Percentiles rank a stretch among this genome's conserved stretches.
Conservation (phyloP, 75 land plant genomes). For the Ceratopteris richardii region DNA sequence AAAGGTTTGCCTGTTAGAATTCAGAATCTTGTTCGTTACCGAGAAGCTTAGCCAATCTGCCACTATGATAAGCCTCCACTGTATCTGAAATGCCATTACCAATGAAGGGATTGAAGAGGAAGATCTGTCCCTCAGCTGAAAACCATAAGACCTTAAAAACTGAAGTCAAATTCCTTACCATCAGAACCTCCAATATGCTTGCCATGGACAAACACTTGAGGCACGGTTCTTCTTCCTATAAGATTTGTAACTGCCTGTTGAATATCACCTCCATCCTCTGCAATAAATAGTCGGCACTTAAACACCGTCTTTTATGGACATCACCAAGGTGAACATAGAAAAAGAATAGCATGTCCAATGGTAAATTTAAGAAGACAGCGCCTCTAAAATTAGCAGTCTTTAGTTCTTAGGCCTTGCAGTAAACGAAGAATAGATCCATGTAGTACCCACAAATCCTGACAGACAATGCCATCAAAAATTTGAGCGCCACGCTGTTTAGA, state of each 20-base stretch:
- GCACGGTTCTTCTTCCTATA: conserved; percentile 93
- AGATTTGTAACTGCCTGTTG: conserved; percentile 61
- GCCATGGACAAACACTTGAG: conserved; percentile 92
- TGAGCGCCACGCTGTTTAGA: too few species aligned
- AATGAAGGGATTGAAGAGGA: too few species aligned
- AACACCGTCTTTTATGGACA: neutral
- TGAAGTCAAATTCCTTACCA: conserved; percentile 51
- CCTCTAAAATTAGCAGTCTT: too few species aligned
- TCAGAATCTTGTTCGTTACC: conserved; percentile 13
- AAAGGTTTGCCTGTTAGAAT: neutral
- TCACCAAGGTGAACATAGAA: neutral
- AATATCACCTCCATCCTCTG: conserved; percentile 85
- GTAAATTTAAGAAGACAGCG: too few species aligned
- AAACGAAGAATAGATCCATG: too few species aligned
- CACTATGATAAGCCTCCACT: conserved; percentile 67
- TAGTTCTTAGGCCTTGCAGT: too few species aligned
- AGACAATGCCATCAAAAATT: too few species aligned
- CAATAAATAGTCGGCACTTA: neutral
- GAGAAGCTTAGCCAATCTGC: conserved; percentile 53
- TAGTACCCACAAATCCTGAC: too few species aligned
- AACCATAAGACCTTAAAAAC: neutral
- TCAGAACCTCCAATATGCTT: conserved; percentile 96
- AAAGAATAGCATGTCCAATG: too few species aligned
- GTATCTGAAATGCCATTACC: conserved; percentile 44
- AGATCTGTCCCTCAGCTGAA: neutral